Evolutionary conservation across 2,329 filamentous ascomycete genomes (phyloP).

Genomic region (Cladophialophora chaetospira): DNA sequence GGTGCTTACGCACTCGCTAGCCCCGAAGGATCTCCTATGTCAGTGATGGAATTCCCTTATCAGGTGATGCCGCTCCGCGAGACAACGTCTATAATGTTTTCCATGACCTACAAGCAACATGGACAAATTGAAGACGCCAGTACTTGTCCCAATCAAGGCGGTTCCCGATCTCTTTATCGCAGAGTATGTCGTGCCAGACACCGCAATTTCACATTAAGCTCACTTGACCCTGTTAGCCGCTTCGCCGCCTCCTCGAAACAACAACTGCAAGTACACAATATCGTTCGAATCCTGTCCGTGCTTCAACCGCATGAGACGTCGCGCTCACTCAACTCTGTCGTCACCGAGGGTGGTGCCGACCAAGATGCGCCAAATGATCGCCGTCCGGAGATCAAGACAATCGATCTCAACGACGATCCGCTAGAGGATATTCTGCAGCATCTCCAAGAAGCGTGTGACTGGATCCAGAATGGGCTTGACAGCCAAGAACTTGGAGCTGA

Average conservation of each 20-base stretch:
- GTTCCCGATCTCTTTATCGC: constrained; percentile 26
- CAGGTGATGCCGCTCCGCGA: too few relatives aligned
- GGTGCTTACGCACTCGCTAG: background rate
- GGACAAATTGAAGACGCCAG: background rate
- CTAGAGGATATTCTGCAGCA: constrained; percentile 30
- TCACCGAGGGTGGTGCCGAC: background rate
- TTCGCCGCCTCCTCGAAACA: constrained; percentile 21
- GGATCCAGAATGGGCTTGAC: constrained; percentile 25
- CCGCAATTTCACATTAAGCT: background rate
- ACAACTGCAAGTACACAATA: background rate
- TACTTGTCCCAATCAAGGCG: constrained; percentile 9
- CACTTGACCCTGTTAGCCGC: constrained; percentile 17
- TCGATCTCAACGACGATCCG: constrained; percentile 33
- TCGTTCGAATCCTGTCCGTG: constrained; percentile 6
- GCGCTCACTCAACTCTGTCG: background rate
- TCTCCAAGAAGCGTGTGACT: constrained; percentile 29
- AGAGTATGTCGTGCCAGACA: constrained; percentile 17
- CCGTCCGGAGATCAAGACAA: constrained; percentile 15
- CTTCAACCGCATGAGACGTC: background rate
- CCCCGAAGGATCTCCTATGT: too few relatives aligned
- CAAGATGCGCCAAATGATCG: background rate
- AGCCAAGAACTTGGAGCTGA: background rate
- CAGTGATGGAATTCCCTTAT: too few relatives aligned
- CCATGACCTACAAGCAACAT: background rate
- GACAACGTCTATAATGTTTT: too few relatives aligned